Evolutionary conservation across 1,284 basidiomycete species (phyloP).

Genomic region (Schizophyllum amplum): DNA sequence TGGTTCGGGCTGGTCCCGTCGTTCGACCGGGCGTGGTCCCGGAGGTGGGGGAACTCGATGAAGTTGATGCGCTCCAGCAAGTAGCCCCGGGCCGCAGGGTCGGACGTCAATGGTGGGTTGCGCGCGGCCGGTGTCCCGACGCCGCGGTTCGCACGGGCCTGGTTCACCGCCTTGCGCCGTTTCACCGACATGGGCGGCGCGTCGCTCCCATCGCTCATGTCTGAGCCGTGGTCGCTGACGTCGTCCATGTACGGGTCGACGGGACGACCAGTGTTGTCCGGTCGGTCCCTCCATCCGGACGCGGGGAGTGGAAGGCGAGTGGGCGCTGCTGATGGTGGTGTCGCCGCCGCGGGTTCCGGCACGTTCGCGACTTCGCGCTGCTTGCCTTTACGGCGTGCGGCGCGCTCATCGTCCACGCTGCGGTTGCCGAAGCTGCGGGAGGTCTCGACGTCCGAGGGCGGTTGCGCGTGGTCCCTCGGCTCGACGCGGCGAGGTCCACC

Average conservation of each 20-base stretch:
- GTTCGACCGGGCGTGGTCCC: not conserved
- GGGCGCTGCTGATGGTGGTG: not conserved
- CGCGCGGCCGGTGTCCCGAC: not conserved
- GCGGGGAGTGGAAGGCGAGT: too few relatives aligned
- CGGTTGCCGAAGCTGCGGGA: not conserved
- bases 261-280: not conserved
- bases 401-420: not conserved
- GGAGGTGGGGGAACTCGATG: not conserved
- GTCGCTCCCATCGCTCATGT: not conserved
- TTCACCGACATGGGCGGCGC: not conserved
- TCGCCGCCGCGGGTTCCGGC: not conserved
- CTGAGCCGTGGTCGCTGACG: not conserved
- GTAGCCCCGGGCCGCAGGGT: not conserved
- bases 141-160: not conserved
- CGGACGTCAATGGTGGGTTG: not conserved
- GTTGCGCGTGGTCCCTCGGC: not conserved
- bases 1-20: not conserved
- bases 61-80: not conserved
- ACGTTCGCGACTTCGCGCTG: not conserved
- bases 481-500: too few relatives aligned
- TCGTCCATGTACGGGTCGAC: too few relatives aligned
- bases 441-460: too few relatives aligned
- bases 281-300: not conserved
- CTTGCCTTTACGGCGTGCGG: not conserved
- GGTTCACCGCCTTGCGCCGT: not conserved